Conservation (phyloP, 805 yeast genomes). For the Kuraishia hungarica region DNA sequence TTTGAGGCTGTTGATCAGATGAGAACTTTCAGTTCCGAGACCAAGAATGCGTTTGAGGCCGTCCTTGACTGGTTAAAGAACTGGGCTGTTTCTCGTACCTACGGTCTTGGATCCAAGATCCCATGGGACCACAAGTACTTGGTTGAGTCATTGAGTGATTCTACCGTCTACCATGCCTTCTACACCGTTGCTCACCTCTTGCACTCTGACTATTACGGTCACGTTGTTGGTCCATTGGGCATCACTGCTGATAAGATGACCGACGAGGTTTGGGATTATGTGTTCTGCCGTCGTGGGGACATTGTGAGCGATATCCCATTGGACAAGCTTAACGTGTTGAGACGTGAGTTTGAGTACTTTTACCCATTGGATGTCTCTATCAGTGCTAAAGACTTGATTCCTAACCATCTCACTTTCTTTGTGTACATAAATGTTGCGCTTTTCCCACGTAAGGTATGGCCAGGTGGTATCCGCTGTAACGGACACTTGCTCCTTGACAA, state of each 20-base stretch:
- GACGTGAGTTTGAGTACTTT: constrained; percentile 94
- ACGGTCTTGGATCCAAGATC: constrained; percentile 88
- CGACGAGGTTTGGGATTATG: constrained; percentile 86
- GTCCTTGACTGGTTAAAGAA: constrained; percentile 93
- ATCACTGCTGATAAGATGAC: constrained; percentile 82
- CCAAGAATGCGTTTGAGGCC: constrained; percentile 86
- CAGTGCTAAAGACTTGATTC: constrained; percentile 95
- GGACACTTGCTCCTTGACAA: constrained; percentile 94
- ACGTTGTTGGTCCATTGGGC: constrained; percentile 59
- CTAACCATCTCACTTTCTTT: constrained; percentile 95
- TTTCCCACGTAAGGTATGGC: constrained; percentile 90
- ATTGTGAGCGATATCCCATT: constrained; percentile 51
- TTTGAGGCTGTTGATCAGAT: constrained; percentile 66
- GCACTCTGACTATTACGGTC: constrained; percentile 83
- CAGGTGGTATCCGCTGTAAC: constrained; percentile 85
- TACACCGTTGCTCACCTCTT: constrained; percentile 84
- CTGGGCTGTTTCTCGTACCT: constrained; percentile 97
- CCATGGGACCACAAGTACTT: constrained; percentile 96
- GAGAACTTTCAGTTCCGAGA: constrained; percentile 77
- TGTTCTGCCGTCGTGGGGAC: constrained; percentile 65
- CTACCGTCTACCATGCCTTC: constrained; percentile 92
- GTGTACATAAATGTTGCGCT: constrained; percentile 88
- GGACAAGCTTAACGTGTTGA: constrained; percentile 59
- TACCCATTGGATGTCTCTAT: constrained; percentile 90
- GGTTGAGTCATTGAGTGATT: constrained; percentile 92